Conservation (phyloP, 179 eudicot genomes). For the Actinidia arguta region DNA sequence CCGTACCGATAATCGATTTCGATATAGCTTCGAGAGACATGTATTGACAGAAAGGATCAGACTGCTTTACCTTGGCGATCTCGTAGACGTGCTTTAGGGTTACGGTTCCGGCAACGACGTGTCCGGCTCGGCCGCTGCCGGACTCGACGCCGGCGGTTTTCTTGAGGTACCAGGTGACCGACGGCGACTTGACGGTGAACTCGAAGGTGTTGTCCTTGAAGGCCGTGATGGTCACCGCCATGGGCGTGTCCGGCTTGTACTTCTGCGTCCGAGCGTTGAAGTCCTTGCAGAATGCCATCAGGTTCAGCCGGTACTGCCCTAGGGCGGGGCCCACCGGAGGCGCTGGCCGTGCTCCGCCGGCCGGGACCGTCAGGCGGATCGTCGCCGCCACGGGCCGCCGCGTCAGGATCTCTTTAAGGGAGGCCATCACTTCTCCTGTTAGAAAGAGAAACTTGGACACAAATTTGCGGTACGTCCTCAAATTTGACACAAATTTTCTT, state of each 20-base stretch:
- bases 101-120: constrained; percentile 57
- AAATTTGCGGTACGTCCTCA: too few species aligned
- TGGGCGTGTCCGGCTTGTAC: constrained; percentile 83
- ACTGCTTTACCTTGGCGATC: constrained; percentile 86
- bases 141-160: constrained; percentile 82
- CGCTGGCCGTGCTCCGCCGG: constrained; percentile 78
- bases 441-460: too few species aligned
- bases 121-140: constrained; percentile 76
- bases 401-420: constrained; percentile 65
- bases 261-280: constrained; percentile 94
- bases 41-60: constrained; percentile 69
- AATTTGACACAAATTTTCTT: too few species aligned
- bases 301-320: constrained; percentile 81
- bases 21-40: constrained; percentile 72
- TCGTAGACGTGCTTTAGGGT: constrained; percentile 81
- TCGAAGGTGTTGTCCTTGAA: constrained; percentile 89
- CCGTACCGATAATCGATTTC: constrained; percentile 87
- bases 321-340: constrained; percentile 89
- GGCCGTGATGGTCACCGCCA: constrained; percentile 78
- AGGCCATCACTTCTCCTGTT: constrained; percentile 43
- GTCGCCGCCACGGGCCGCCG: constrained; percentile 85
- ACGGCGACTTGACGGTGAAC: constrained; percentile 77
- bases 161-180: constrained; percentile 85
- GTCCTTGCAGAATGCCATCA: constrained; percentile 96
- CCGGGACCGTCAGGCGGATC: constrained; percentile 85